A percentile compares a stretch with the other conserved stretches of the same genome.
These are phyloP conservation scores for Fusarium sp. DNA, from an alignment of 2,329 filamentous ascomycete species.

Conservation along the genomic window DNA sequence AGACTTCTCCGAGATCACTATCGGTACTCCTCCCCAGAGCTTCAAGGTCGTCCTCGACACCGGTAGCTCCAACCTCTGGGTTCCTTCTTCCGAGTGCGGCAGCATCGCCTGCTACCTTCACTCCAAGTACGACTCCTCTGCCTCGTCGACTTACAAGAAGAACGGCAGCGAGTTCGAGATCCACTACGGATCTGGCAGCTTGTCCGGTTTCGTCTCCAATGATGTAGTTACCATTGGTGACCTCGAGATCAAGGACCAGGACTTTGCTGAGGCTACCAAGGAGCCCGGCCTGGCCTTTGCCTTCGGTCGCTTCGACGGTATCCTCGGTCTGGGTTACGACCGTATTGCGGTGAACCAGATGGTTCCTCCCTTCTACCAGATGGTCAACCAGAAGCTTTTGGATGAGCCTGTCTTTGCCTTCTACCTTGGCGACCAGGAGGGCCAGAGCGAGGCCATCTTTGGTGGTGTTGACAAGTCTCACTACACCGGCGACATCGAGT, in stretches of 20 bases:
- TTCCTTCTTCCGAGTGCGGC: constrained; percentile 87
- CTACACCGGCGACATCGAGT: constrained; percentile 86
- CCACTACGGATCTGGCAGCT: constrained; percentile 91
- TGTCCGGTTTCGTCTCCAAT: constrained; percentile 93
- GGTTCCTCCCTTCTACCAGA: constrained; percentile 94
- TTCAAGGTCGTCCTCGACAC: constrained; percentile 99
- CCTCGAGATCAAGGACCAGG: constrained; percentile 85
- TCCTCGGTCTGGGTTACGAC: constrained; percentile 93
- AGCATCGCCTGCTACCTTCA: constrained; percentile 99
- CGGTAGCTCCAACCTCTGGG: constrained; percentile 99
- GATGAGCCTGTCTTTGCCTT: constrained; percentile 96
- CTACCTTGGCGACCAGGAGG: constrained; percentile 82
- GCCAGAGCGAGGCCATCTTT: constrained; percentile 87
- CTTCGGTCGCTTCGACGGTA: constrained; percentile 97
- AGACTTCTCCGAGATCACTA: constrained; percentile 97
- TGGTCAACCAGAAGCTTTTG: constrained; percentile 88
- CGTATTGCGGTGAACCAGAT: constrained; percentile 97
- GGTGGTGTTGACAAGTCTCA: constrained; percentile 87
- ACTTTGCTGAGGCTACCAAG: constrained; percentile 95
- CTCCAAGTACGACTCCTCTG: constrained; percentile 91
- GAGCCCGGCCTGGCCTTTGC: constrained; percentile 98
- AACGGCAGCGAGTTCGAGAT: constrained; percentile 95
- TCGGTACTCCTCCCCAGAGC: constrained; percentile 89
- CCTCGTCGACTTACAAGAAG: constrained; percentile 90
- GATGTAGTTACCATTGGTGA: constrained; percentile 90